phyloP scores from a whole-genome alignment of 2,329 filamentous ascomycete species.

The Tricladium varicosporioides region DNA sequence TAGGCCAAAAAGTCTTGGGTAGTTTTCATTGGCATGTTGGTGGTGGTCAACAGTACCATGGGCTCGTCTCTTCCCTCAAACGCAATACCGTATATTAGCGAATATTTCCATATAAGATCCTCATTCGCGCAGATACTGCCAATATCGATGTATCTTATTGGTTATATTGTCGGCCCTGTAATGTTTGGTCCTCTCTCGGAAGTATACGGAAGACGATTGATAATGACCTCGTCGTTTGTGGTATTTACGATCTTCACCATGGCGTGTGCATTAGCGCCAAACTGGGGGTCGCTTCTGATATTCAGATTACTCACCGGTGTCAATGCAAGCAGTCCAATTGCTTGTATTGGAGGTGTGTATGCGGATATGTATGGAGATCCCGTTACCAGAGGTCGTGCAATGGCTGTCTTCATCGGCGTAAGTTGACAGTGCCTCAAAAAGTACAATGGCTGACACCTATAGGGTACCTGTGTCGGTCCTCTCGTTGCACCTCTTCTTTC shows the following conservation, averaged over 20 bases:
- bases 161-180: slow-evolving; percentile 56
- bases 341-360: slow-evolving; percentile 61
- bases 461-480: slow-evolving; percentile 62
- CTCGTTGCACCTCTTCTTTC: slow-evolving; percentile 60
- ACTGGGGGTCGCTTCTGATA: slow-evolving; percentile 61
- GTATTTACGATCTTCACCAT: slow-evolving; percentile 66
- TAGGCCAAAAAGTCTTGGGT: slow-evolving; percentile 55
- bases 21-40: slow-evolving; percentile 52
- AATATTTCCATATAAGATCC: slow-evolving; percentile 54
- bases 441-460: slow-evolving; percentile 2
- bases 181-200: slow-evolving; percentile 66
- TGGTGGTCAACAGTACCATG: slow-evolving; percentile 67
- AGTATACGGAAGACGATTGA: slow-evolving; percentile 57
- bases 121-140: slow-evolving; percentile 45
- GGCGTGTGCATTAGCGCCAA: slow-evolving; percentile 60
- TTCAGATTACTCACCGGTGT: slow-evolving; percentile 60
- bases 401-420: slow-evolving; percentile 63
- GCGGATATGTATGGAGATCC: slow-evolving; percentile 64
- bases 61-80: slow-evolving; percentile 64
- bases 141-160: slow-evolving; percentile 62
- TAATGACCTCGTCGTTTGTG: slow-evolving; percentile 63
- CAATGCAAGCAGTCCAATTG: slow-evolving; percentile 57
- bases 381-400: slow-evolving; percentile 54
- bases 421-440: slow-evolving; percentile 7
- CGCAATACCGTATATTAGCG: slow-evolving; percentile 55